Base-by-base conservation (phyloP, 106 monocot species). In the Triglochin maritima region DNA sequence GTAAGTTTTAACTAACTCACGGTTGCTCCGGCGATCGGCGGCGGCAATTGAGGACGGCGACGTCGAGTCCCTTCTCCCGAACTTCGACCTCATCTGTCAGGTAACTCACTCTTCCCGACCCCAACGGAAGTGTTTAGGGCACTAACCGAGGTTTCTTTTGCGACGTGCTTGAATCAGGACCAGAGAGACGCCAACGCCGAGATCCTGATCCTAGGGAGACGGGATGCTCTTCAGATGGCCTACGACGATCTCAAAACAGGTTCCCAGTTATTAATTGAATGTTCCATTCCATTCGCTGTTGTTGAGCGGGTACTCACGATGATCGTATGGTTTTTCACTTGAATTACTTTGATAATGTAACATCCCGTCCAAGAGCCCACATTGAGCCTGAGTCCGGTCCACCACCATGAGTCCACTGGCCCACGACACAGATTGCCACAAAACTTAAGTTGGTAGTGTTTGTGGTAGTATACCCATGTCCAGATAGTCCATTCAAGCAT, bases 211-310 rank as follows among this genome's bases (percentile, higher is more conserved):
- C 16, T 89, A 5, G 65, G n/a, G 45, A 82, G 72, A 46, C 63
- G 73, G 9, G 78, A 85, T 59, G 78, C 82, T 59, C 69, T 89
- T 8, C 70, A 89, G 63, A 16, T 72, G 13, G 56, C 65, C 4
- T 80, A 71, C 69, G 63, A 67, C n/a, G 76, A 76, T 78, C 80
- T 89, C 57, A 85, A 78, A 59, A 59, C 16, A 80, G 85, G 85
- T 85, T 47, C 50, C 47, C n/a, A 44, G 7, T 59, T 4, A 42
- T 4, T 59, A 29, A 1, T 29, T 1, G 29, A 29, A 29, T 29
- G 29, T 29, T 29, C 29, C 29, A 29, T 29, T 29, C 29, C 29
- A 29, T 29, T 29, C 29, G 29, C 29, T 29, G 29, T 29, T 0
- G 29, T 29, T 29, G 29, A 29, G 29, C 1, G 29, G 29, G 29